A percentile compares a stretch with the other conserved stretches of the same genome.
These are phyloP conservation scores for Suillus brevipes DNA, from an alignment of 768 basidiomycete genomes.

Conservation along the genomic window DNA sequence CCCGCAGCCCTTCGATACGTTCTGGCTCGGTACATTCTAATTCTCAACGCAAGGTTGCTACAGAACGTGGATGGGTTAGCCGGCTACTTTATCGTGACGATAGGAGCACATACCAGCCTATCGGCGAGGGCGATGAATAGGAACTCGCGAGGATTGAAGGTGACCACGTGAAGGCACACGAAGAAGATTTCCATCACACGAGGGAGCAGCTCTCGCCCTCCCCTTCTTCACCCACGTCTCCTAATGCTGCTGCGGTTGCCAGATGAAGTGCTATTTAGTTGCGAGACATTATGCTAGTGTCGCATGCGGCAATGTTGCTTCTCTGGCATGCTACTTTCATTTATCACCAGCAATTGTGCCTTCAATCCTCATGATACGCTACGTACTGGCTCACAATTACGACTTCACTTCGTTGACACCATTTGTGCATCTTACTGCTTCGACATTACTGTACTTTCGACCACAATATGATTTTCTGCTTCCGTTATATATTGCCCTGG, in stretches of 20 bases:
- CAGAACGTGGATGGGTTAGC: slow-evolving; percentile 47
- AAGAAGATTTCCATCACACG: slow-evolving; percentile 20
- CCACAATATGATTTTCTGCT: slow-evolving; percentile 1
- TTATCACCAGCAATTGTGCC: slow-evolving; percentile 10
- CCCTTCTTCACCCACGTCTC: slow-evolving; percentile 15
- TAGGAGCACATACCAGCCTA: slow-evolving; percentile 47
- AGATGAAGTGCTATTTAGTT: slow-evolving; percentile 14
- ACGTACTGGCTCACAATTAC: slow-evolving; percentile 7
- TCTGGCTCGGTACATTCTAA: slow-evolving; percentile 31
- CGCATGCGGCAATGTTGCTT: slow-evolving; percentile 11
- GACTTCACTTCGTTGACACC: slow-evolving; percentile 6
- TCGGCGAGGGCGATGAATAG: slow-evolving; percentile 52
- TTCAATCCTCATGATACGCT: slow-evolving; percentile 31
- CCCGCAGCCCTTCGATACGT: slow-evolving; percentile 36
- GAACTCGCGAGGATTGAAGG: slow-evolving; percentile 55
- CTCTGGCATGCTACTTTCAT: slow-evolving; percentile 12
- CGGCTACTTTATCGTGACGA: slow-evolving; percentile 47
- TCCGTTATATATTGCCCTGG: not conserved
- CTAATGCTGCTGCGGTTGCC: slow-evolving; percentile 10
- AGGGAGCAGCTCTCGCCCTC: slow-evolving; percentile 17
- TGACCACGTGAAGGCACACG: slow-evolving; percentile 28
- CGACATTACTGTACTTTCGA: slow-evolving; percentile 7
- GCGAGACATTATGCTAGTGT: slow-evolving; percentile 7
- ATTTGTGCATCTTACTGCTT: slow-evolving; percentile 15
- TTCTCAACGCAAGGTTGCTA: slow-evolving; percentile 23